Base-by-base conservation (phyloP, 2,329 filamentous ascomycete species). In the Leptoxyphium fumago region DNA sequence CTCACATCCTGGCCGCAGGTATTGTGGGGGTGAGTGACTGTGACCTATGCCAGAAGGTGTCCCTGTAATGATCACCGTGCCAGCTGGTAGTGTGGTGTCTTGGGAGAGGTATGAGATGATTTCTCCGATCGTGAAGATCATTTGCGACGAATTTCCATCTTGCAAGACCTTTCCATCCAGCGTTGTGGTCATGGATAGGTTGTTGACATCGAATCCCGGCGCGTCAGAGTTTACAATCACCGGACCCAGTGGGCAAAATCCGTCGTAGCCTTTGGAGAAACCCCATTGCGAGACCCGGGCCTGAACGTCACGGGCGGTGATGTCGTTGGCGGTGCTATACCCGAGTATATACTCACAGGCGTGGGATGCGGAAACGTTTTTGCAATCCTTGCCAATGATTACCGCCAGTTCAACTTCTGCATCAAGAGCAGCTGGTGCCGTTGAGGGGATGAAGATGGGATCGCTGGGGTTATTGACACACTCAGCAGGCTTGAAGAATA, bases 261-360 rank as follows among this genome's bases (percentile, higher is more conserved):
- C 69, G 49, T 77, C 75, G 44, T 77, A 75, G 1, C 74, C 72
- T 59, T 78, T 77, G 18, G 72, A 75, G 55, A 71, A 78, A 46
- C 67, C 73, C 66, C 72, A 75, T 55, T 77, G 74, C 41, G 63
- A 65, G 55, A 72, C 68, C 17, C 66, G 63, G 51, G 71, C 66
- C 61, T 80, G 76, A 43, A 65, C 66, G 42, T 72, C 70, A 3
- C 76, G 70, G 47, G 71, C 74, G 2, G 75, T 78, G 6, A 82
- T 70, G 54, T 82, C 77, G 60, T 81, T 82, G 52, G 70, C 69
- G 17, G 70, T 69, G 0, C 75, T 77, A 56, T 82, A 82, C 26
- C 78, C 77, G 2, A 81, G 69, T 4, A 82, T 67, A 52, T 80
- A 77, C 49, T 72, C 67, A 42, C 75, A 55, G 5, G 75, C 75